phyloP scores from a whole-genome alignment of 2,329 filamentous ascomycete species.

The Scleromitrula shiraiana region DNA sequence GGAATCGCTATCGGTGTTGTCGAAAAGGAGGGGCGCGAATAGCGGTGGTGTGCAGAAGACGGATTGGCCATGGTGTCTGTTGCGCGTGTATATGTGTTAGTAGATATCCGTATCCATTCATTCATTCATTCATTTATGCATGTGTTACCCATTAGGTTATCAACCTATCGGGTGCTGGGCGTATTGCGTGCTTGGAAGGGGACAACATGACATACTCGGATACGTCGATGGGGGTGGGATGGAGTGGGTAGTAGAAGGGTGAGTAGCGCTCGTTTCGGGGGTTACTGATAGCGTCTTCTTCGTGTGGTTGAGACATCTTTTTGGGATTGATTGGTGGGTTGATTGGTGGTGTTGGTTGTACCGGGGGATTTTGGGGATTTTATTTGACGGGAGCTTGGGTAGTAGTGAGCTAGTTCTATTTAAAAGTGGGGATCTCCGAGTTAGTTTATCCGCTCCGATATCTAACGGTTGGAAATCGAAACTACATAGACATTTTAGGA shows the following conservation, averaged over 20 bases:
- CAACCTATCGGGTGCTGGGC: too few relatives aligned
- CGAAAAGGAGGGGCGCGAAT: slow-evolving; percentile 53
- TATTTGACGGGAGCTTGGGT: too few relatives aligned
- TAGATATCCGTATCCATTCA: too few relatives aligned
- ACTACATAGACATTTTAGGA: too few relatives aligned
- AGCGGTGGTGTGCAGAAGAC: slow-evolving; percentile 25
- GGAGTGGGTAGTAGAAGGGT: slow-evolving; percentile 10
- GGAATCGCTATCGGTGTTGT: slow-evolving; percentile 58
- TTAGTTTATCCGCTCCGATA: too few relatives aligned
- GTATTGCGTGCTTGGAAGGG: too few relatives aligned
- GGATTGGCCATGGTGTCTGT: slow-evolving; percentile 16
- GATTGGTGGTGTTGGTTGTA: not conserved
- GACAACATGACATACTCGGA: slow-evolving; percentile 6
- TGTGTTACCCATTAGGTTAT: too few relatives aligned
- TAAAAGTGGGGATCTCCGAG: too few relatives aligned
- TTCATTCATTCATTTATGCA: too few relatives aligned
- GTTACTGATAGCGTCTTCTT: not conserved
- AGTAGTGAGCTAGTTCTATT: too few relatives aligned
- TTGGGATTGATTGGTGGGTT: too few relatives aligned
- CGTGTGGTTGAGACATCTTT: not conserved
- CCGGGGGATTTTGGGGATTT: not conserved
- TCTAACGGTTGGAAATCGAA: too few relatives aligned
- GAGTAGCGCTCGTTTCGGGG: not conserved
- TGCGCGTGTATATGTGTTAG: not conserved
- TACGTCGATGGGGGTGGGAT: slow-evolving; percentile 34